A percentile compares a stretch with the other conserved stretches of the same genome.
Conservation (phyloP, 2,329 filamentous ascomycete genomes). For the Grosmannia serpens region DNA sequence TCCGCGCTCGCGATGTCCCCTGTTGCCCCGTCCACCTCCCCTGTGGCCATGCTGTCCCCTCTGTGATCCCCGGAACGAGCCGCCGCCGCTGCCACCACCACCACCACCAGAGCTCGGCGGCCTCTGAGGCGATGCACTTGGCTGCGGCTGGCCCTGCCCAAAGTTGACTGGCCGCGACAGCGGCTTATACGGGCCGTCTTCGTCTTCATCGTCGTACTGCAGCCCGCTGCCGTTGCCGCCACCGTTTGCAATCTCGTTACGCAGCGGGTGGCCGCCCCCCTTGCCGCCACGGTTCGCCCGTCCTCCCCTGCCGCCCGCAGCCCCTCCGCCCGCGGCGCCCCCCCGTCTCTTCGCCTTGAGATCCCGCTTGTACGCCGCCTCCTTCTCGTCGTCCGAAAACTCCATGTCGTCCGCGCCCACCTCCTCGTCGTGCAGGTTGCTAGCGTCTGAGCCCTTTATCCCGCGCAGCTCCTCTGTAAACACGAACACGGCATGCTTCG, state of each 20-base stretch:
- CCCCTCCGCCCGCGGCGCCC: slow-evolving; percentile 32
- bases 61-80: background rate
- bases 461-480: slow-evolving; percentile 73
- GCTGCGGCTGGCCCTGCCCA: slow-evolving; percentile 33
- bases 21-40: slow-evolving; percentile 37
- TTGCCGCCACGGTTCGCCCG: slow-evolving; percentile 11
- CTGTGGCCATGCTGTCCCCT: slow-evolving; percentile 7
- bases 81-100: slow-evolving; percentile 13
- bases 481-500: slow-evolving; percentile 67
- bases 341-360: slow-evolving; percentile 53
- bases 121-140: too few relatives aligned
- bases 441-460: slow-evolving; percentile 83
- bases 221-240: slow-evolving; percentile 34
- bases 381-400: slow-evolving; percentile 93
- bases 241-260: slow-evolving; percentile 24
- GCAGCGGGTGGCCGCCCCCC: slow-evolving; percentile 21
- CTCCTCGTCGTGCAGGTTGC: slow-evolving; percentile 91
- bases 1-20: slow-evolving; percentile 25
- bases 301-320: slow-evolving; percentile 24
- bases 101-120: slow-evolving; percentile 4
- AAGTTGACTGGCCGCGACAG: slow-evolving; percentile 57
- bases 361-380: slow-evolving; percentile 66
- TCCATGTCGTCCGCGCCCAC: slow-evolving; percentile 76
- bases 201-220: slow-evolving; percentile 57
- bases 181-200: slow-evolving; percentile 61